Evolutionary conservation across 805 yeast species (phyloP).

Genomic region (Pichia californica): DNA sequence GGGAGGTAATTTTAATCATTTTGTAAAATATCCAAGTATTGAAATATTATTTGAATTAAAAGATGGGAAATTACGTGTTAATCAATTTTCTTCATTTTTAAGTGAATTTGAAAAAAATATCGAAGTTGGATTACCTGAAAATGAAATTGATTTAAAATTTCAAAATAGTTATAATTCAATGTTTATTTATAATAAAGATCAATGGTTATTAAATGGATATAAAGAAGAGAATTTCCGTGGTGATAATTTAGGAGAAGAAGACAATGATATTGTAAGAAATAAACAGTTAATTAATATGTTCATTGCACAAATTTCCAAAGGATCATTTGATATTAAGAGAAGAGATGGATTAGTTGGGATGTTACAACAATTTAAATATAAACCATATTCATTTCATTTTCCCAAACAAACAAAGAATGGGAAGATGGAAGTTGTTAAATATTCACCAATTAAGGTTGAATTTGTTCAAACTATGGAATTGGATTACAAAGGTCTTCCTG

Average conservation of each 20-base stretch:
- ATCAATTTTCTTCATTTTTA: slow-evolving; percentile 21
- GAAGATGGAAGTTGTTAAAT: slow-evolving; percentile 2
- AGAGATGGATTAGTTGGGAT: slow-evolving; percentile 6
- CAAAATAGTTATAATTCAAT: slow-evolving; percentile 26
- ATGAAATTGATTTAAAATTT: slow-evolving; percentile 25
- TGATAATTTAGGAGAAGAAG: slow-evolving; percentile 8
- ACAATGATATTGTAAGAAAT: slow-evolving; percentile 10
- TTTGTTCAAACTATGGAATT: slow-evolving; percentile 25
- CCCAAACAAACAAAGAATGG: not conserved
- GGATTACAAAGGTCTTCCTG: slow-evolving; percentile 20
- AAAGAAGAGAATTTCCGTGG: slow-evolving; percentile 2
- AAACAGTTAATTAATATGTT: slow-evolving; percentile 20
- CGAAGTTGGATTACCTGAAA: slow-evolving; percentile 22
- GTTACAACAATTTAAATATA: slow-evolving; percentile 7
- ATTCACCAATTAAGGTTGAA: slow-evolving; percentile 14
- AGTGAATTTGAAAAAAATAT: slow-evolving; percentile 25
- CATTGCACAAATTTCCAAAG: slow-evolving; percentile 18
- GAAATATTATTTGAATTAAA: slow-evolving; percentile 28
- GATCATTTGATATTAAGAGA: slow-evolving; percentile 16
- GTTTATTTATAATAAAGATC: slow-evolving; percentile 16
- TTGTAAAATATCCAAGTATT: slow-evolving; percentile 23
- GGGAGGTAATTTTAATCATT: slow-evolving; percentile 15
- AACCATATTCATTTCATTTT: slow-evolving; percentile 8
- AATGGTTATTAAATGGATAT: slow-evolving; percentile 12
- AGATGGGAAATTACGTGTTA: slow-evolving; percentile 16